phyloP scores from a whole-genome alignment of 2,329 filamentous ascomycete species.

The Talaromyces sp. region DNA sequence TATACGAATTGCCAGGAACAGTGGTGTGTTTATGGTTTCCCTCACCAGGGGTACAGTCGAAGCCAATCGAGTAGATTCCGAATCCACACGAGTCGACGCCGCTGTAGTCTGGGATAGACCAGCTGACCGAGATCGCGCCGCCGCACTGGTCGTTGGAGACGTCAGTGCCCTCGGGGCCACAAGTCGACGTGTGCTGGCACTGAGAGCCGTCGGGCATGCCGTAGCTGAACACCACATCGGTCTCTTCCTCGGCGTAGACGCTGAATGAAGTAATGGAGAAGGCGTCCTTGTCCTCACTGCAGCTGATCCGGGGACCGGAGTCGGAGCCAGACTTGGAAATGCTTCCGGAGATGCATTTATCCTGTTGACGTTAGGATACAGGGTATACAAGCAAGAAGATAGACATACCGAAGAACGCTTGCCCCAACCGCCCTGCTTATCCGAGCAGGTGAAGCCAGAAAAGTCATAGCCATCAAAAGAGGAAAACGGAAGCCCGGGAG shows the following conservation, averaged over 20 bases:
- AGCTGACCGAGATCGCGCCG: conserved; percentile 75
- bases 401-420: conserved; percentile 7
- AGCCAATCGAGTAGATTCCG: conserved; percentile 67
- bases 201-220: conserved; percentile 73
- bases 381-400: neutral
- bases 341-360: conserved; percentile 58
- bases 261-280: conserved; percentile 76
- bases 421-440: conserved; percentile 40
- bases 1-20: neutral
- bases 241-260: conserved; percentile 68
- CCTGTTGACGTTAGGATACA: conserved; percentile 26
- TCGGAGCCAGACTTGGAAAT: conserved; percentile 38
- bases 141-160: conserved; percentile 86
- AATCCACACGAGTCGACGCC: conserved; percentile 62
- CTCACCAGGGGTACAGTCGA: conserved; percentile 56
- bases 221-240: conserved; percentile 79
- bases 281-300: conserved; percentile 45
- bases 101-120: conserved; percentile 55
- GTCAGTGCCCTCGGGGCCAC: conserved; percentile 61
- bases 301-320: conserved; percentile 52
- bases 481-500: conserved; percentile 52
- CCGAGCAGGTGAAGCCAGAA: conserved; percentile 64
- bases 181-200: conserved; percentile 72
- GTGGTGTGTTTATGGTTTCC: neutral
- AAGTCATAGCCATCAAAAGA: conserved; percentile 69